A percentile compares a stretch with the other conserved stretches of the same genome.
Evolutionary conservation across 2,329 filamentous ascomycete genomes (phyloP).

Genomic region (Cercospora sojina): DNA sequence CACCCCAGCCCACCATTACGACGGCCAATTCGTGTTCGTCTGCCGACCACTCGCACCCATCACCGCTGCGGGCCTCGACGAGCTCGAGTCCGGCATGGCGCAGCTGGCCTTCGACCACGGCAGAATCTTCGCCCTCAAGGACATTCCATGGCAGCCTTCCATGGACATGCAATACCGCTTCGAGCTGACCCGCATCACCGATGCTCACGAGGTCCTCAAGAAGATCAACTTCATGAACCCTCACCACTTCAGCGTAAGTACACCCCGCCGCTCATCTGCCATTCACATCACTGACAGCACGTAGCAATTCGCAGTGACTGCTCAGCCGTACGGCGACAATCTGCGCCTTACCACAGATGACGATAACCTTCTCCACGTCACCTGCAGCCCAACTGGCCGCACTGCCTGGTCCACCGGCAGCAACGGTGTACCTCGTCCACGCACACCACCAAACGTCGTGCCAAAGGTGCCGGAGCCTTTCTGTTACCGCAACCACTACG

Average conservation of each 20-base stretch:
- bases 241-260: constrained; percentile 22
- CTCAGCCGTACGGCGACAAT: constrained; percentile 3
- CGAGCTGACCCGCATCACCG: constrained; percentile 32
- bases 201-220: constrained; percentile 25
- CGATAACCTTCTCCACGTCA: background rate
- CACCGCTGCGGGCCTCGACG: constrained; percentile 18
- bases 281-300: constrained; percentile 16
- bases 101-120: constrained; percentile 27
- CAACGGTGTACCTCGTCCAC: constrained; percentile 17
- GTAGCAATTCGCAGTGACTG: constrained; percentile 19
- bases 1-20: constrained; percentile 9
- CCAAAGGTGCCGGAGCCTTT: constrained; percentile 19
- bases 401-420: constrained; percentile 28
- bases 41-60: constrained; percentile 18
- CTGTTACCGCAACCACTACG: background rate
- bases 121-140: constrained; percentile 27
- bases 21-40: constrained; percentile 34
- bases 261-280: background rate
- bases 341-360: background rate
- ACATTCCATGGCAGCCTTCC: constrained; percentile 17
- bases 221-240: constrained; percentile 12
- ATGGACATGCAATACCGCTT: constrained; percentile 28
- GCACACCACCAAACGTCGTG: background rate
- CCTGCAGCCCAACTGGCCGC: constrained; percentile 33
- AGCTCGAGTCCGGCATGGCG: constrained; percentile 10